Conservation (phyloP, 129 eudicot species). For the Flaveria bidentis region DNA sequence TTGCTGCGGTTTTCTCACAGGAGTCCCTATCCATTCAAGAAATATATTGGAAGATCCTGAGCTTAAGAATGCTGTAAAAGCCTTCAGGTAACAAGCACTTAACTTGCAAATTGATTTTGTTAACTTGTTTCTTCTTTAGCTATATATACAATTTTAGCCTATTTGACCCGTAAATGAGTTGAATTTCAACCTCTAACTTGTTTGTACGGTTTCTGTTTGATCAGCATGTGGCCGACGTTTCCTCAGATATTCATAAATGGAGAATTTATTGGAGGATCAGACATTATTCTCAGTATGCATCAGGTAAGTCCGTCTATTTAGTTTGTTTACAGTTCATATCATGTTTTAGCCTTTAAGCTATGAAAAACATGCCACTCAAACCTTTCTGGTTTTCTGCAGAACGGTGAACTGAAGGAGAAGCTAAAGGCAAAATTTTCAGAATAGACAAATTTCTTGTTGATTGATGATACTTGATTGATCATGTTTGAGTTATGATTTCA, state of each 20-base stretch:
- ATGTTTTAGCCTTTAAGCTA: background rate
- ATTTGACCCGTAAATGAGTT: background rate
- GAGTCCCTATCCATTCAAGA: conserved; percentile 74
- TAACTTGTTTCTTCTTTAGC: background rate
- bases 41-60: conserved; percentile 85
- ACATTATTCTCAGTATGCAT: conserved; percentile 90
- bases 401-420: conserved; percentile 81
- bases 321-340: background rate
- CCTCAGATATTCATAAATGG: conserved; percentile 97
- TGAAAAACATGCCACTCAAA: background rate
- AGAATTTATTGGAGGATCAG: conserved; percentile 97
- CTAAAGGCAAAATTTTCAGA: conserved; percentile 41
- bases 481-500: conserved; percentile 11
- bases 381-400: conserved; percentile 42
- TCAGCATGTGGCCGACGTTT: conserved; percentile 97
- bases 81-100: conserved; percentile 51
- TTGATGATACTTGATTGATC: background rate
- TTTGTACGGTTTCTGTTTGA: conserved; percentile 13
- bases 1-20: conserved; percentile 42
- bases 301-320: conserved; percentile 43
- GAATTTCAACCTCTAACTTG: background rate
- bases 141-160: background rate
- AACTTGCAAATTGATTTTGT: background rate
- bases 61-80: conserved; percentile 84
- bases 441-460: background rate